Conservation (phyloP, 2,329 filamentous ascomycete genomes). For the Curvularia sp. region DNA sequence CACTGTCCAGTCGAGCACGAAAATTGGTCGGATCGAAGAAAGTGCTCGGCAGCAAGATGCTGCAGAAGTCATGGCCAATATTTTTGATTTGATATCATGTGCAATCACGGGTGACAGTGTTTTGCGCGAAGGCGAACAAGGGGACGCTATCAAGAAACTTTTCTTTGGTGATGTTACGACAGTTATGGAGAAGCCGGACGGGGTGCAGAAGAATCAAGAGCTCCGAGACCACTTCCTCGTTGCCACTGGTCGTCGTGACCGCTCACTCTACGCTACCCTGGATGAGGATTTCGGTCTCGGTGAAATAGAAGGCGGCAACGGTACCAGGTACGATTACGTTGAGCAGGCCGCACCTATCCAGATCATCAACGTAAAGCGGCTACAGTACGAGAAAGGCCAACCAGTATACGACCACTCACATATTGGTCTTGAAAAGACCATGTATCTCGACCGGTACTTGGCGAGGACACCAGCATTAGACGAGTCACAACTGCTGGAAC, state of each 20-base stretch:
- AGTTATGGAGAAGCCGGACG: conserved; percentile 42
- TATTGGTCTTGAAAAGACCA: conserved; percentile 77
- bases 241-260: conserved; percentile 64
- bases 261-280: conserved; percentile 82
- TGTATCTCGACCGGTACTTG: conserved; percentile 87
- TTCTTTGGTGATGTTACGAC: conserved; percentile 56
- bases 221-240: conserved; percentile 69
- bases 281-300: conserved; percentile 86
- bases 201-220: conserved; percentile 62
- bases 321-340: conserved; percentile 46
- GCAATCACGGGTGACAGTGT: conserved; percentile 77
- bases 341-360: conserved; percentile 81
- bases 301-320: conserved; percentile 60
- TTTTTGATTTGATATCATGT: conserved; percentile 87
- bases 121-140: conserved; percentile 75
- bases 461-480: conserved; percentile 38
- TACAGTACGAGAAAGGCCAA: conserved; percentile 67
- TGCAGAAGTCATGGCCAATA: conserved; percentile 92
- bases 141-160: conserved; percentile 73
- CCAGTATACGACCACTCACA: conserved; percentile 63
- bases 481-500: conserved; percentile 62
- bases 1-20: conserved; percentile 25
- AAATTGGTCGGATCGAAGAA: conserved; percentile 61
- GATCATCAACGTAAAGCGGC: conserved; percentile 87
- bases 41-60: conserved; percentile 86